Evolutionary conservation across 768 basidiomycete genomes (phyloP).

Genomic region (Mycena albidolilacea): DNA sequence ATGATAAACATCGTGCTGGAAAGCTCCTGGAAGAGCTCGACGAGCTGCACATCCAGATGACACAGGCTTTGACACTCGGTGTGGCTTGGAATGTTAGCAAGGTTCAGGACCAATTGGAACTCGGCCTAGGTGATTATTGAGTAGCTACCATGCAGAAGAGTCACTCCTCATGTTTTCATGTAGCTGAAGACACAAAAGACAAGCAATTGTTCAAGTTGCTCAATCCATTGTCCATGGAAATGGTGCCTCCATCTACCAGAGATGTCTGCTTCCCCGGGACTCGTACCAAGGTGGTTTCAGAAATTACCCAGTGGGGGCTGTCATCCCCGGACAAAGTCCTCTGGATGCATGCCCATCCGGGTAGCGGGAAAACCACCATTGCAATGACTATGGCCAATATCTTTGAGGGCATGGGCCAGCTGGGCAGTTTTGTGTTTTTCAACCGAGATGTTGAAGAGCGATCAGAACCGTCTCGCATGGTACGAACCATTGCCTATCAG

Average conservation of each 20-base stretch:
- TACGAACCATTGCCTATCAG: conserved; percentile 53
- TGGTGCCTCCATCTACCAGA: not conserved
- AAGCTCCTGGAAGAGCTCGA: conserved; percentile 3
- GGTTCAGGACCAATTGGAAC: not conserved
- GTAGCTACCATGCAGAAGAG: too few relatives aligned
- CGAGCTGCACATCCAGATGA: not conserved
- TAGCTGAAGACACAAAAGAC: not conserved
- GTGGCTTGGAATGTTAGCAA: not conserved
- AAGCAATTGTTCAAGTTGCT: not conserved
- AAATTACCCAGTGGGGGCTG: conserved; percentile 17
- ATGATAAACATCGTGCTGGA: not conserved
- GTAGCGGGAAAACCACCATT: conserved; percentile 52
- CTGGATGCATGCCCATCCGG: conserved; percentile 19
- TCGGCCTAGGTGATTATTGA: not conserved
- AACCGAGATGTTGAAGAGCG: conserved; percentile 47
- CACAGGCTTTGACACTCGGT: not conserved
- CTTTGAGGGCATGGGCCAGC: conserved; percentile 49
- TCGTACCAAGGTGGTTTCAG: conserved; percentile 1
- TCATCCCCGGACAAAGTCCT: conserved; percentile 3
- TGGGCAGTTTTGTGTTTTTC: conserved; percentile 55
- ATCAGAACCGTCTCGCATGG: conserved; percentile 47
- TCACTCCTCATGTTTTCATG: not conserved
- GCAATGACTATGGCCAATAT: conserved; percentile 53
- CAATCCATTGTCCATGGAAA: conserved; percentile 3
- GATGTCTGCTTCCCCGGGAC: conserved; percentile 8